Evolutionary conservation across 1,139 yeast genomes (phyloP), one percentile per base, ranked within the genome.

Genomic region (Geotrichum europaeum): DNA sequence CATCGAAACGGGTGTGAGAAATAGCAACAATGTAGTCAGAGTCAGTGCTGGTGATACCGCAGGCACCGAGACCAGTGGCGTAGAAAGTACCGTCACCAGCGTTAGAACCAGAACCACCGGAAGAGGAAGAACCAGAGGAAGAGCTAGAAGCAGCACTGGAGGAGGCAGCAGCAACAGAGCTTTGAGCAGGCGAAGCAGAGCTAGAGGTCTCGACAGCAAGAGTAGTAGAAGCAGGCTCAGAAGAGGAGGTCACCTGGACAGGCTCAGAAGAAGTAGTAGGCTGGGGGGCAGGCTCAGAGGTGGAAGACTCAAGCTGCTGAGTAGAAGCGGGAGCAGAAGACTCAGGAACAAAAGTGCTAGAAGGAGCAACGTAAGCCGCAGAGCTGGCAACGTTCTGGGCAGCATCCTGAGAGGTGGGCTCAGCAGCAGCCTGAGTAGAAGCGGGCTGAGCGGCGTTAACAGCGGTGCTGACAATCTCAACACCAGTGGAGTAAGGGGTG

Each of bases 61-160:
- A 84, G 34, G 89, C 84, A 60, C 88, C 89, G 62, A 84, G 73
- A 25, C 84, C 87, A 34, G 83, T 74, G 56, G 75, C 74, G 75
- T 81, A 84, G 78, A 72, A 84, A 60, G 89, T 84, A 65, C 86
- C 88, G 62, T 83, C 77, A 62, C 89, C 88, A 32, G 76, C 64
- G 71, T 66, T 74, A 75, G 79, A 65, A 56, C 72, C 58, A 45
- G 68, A 51, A 47, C 66, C 58, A 40, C 71, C 63, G 24, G 71
- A 63, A 36, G 74, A 66, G 34, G 67, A 52, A 75, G 79, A 65
- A 56, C 72, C 58, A 45, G 68, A 51, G 24, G 71, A 63, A 36
- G 74, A 66, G 34, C n/a, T n/a, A n/a, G 67, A 52, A 24, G 71
- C 68, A 36, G 69, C 67, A 32, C 70, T 50, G 49, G 70, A 54